phyloP scores from a whole-genome alignment of 371 early-diverging fungal species.

The Mortierella polycephala region DNA sequence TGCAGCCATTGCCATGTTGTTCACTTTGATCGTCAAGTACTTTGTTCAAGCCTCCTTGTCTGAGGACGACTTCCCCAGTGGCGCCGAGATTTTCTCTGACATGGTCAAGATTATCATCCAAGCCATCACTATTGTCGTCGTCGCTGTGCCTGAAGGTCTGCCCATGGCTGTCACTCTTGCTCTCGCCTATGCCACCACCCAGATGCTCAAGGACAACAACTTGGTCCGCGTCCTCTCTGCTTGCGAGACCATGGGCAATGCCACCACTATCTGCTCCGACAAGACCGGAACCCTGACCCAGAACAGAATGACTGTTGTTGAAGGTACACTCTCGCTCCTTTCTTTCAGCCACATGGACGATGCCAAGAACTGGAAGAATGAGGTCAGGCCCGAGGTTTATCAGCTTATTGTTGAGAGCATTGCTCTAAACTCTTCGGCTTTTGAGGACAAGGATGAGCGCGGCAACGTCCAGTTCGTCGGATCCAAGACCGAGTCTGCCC shows the following conservation, averaged over 20 bases:
- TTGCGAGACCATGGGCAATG: conserved; percentile 98
- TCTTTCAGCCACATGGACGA: conserved; percentile 56
- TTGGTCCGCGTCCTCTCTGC: conserved; percentile 94
- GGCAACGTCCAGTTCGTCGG: conserved; percentile 84
- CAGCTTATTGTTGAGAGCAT: conserved; percentile 70
- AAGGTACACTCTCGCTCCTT: conserved; percentile 66
- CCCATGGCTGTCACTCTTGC: conserved; percentile 98
- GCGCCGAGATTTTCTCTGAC: conserved; percentile 69
- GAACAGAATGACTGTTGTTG: conserved; percentile 95
- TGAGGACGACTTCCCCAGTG: conserved; percentile 63
- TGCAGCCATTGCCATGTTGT: conserved; percentile 81
- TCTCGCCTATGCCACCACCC: conserved; percentile 94
- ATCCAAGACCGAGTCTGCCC: conserved; percentile 93
- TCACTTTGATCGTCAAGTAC: conserved; percentile 83
- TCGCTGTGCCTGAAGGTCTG: conserved; percentile 98
- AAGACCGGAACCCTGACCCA: conserved; percentile 97
- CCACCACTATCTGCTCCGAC: conserved; percentile 96
- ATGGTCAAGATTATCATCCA: conserved; percentile 84
- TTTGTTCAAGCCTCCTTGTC: conserved; percentile 73
- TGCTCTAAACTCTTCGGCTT: conserved; percentile 91
- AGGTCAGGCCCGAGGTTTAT: conserved; percentile 49
- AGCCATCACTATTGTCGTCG: conserved; percentile 92
- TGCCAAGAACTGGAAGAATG: conserved; percentile 57
- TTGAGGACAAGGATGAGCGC: conserved; percentile 82
- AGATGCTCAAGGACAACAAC: conserved; percentile 94